Percentiles rank a stretch among this genome's conserved stretches.
Conservation (phyloP, 139 green algal genomes). For the Chlorella sp. region DNA sequence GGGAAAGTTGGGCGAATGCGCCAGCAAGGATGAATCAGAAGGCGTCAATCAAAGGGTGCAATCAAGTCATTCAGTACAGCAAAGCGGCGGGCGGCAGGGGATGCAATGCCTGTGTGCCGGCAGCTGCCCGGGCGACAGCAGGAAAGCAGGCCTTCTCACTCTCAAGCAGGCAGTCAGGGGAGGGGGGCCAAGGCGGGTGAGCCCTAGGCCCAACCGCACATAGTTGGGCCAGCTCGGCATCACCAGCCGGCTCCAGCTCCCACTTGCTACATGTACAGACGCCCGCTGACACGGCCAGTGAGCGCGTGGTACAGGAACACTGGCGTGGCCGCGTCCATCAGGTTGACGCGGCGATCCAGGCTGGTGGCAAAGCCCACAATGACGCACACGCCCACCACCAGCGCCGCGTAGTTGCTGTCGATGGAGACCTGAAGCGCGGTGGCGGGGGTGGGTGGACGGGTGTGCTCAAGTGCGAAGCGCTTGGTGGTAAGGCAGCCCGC, state of each 20-base stretch:
- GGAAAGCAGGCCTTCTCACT: too few species aligned
- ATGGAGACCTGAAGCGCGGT: slow-evolving; percentile 66
- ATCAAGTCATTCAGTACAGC: too few species aligned
- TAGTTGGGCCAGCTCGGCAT: too few species aligned
- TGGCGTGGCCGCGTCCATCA: slow-evolving; percentile 85
- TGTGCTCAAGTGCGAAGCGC: too few species aligned
- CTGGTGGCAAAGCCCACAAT: slow-evolving; percentile 89
- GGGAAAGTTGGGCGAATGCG: neutral
- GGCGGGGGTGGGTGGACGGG: too few species aligned
- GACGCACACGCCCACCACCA: slow-evolving; percentile 81
- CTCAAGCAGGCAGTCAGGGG: too few species aligned
- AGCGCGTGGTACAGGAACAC: slow-evolving; percentile 77
- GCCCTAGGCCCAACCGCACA: too few species aligned
- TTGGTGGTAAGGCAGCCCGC: too few species aligned
- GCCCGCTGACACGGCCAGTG: slow-evolving; percentile 75
- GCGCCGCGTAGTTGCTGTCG: slow-evolving; percentile 85
- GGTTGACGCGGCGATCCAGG: slow-evolving; percentile 87
- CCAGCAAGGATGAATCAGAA: neutral
- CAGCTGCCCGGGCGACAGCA: neutral
- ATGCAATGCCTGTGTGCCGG: neutral
- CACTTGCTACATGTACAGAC: slow-evolving; percentile 67
- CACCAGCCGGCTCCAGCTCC: neutral
- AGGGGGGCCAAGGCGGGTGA: too few species aligned
- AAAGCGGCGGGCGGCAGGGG: neutral
- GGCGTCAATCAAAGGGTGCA: neutral